These are phyloP conservation scores for Poterioochromonas sp. DNA, from an alignment of 352 stramenopile species.

Conservation along the genomic window DNA sequence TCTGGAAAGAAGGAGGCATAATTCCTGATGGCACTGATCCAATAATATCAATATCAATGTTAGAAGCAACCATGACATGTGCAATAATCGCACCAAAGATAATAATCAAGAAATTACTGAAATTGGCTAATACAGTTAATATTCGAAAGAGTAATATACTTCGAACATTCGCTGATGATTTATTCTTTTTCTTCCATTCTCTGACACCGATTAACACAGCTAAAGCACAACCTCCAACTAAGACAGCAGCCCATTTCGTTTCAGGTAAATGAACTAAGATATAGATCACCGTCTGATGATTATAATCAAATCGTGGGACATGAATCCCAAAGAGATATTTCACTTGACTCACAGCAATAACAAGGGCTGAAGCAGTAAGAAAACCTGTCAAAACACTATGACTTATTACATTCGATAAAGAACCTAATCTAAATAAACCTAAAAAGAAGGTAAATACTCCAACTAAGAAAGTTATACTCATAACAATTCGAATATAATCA, in stretches of 20 bases:
- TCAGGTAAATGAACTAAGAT: background rate
- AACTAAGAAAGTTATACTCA: conserved; percentile 58
- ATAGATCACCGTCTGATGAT: conserved; percentile 2
- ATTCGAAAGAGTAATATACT: background rate
- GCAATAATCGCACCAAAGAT: background rate
- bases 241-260: background rate
- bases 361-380: conserved; percentile 64
- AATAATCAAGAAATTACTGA: background rate
- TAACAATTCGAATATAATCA: background rate
- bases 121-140: background rate
- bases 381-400: conserved; percentile 74
- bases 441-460: conserved; percentile 59
- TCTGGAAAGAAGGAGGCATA: background rate
- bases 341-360: conserved; percentile 73
- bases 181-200: conserved; percentile 1
- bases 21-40: conserved; percentile 10
- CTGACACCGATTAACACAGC: background rate
- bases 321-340: conserved; percentile 61
- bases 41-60: background rate
- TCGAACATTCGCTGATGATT: background rate
- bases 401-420: conserved; percentile 73
- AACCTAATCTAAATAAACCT: conserved; percentile 60
- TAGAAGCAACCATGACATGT: background rate
- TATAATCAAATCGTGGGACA: background rate
- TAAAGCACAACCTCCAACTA: background rate